Evolutionary conservation across 331 rosid genomes (phyloP).

Genomic region (Acacia pycnantha): DNA sequence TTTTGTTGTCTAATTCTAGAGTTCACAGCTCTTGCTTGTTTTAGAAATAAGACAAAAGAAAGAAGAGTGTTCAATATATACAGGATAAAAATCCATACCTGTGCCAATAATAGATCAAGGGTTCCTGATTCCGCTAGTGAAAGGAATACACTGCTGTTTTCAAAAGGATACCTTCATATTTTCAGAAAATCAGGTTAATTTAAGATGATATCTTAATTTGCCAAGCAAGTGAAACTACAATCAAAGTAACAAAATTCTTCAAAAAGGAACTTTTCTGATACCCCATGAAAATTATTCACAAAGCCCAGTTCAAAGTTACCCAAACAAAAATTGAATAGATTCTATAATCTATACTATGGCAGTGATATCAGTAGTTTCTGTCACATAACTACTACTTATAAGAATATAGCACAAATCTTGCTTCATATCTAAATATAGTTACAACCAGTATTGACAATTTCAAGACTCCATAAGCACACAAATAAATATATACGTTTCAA

Average conservation of each 20-base stretch:
- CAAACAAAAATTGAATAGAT: conserved; percentile 6
- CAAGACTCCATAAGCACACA: conserved; percentile 17
- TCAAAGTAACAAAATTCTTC: background rate
- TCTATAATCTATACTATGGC: background rate
- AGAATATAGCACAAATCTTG: background rate
- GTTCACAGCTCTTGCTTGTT: background rate
- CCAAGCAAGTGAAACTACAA: conserved; percentile 9
- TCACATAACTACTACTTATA: conserved; percentile 16
- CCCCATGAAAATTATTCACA: background rate
- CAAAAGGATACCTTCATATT: conserved; percentile 50
- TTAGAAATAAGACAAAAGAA: conserved; percentile 2
- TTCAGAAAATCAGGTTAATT: conserved; percentile 26
- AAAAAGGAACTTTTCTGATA: background rate
- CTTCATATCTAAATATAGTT: background rate
- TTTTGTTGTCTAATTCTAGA: conserved; percentile 7
- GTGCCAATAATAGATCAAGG: conserved; percentile 58
- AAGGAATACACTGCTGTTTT: conserved; percentile 40
- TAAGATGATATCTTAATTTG: background rate
- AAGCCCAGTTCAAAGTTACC: background rate
- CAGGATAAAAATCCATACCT: conserved; percentile 44
- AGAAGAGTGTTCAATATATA: conserved; percentile 10
- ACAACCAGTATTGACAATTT: background rate
- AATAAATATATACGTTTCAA: conserved; percentile 15
- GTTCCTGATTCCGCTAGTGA: conserved; percentile 52
- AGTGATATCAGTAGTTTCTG: background rate